Percentiles rank a stretch among this genome's conserved stretches.
These are phyloP conservation scores for Wickerhamiella kazuoi DNA, from an alignment of 805 yeast species.

Conservation along the genomic window DNA sequence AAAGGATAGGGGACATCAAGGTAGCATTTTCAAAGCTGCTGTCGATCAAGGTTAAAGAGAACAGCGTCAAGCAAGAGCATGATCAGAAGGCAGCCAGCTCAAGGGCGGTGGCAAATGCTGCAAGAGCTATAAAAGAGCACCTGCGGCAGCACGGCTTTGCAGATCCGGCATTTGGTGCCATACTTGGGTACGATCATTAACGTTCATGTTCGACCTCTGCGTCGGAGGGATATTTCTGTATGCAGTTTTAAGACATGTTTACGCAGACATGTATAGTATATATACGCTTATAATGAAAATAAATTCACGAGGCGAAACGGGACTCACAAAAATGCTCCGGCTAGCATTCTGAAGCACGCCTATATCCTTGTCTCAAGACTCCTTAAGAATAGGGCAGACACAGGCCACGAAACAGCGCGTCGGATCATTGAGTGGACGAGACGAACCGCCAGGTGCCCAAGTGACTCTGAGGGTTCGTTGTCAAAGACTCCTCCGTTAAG, in stretches of 20 bases:
- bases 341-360: no score
- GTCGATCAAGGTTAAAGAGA: constrained; percentile 34
- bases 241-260: no score
- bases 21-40: constrained; percentile 27
- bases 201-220: not conserved
- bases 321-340: no score
- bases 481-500: not conserved
- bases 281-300: no score
- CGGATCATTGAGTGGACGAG: constrained; percentile 1
- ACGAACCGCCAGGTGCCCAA: constrained; percentile 2
- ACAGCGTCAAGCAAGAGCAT: constrained; percentile 49
- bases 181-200: not conserved
- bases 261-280: no score
- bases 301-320: no score
- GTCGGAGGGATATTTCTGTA: no score
- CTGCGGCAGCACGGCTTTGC: not conserved
- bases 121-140: not conserved
- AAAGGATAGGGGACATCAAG: constrained; percentile 11
- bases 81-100: constrained; percentile 20
- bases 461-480: constrained; percentile 2
- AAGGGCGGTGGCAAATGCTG: not conserved
- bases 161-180: not conserved
- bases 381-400: not conserved
- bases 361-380: not conserved
- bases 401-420: constrained; percentile 1